Evolutionary conservation across 805 yeast genomes (phyloP).

Genomic region (Metschnikowia henanensis): DNA sequence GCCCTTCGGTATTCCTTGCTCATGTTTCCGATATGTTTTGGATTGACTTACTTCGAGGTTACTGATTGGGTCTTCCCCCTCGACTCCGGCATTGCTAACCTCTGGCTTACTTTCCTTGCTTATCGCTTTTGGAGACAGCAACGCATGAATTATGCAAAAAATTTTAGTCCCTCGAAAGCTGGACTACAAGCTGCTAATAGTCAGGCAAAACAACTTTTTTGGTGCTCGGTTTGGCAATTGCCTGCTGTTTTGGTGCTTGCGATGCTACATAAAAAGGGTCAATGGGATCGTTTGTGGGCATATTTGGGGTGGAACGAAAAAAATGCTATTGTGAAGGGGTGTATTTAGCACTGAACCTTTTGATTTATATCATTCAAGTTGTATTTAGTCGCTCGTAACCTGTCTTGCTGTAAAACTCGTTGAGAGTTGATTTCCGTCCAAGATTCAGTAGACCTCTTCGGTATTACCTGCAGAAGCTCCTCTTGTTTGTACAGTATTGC

Average conservation of each 20-base stretch:
- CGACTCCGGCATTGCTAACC: slow-evolving; percentile 83
- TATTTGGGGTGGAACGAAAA: slow-evolving; percentile 21
- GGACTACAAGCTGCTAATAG: slow-evolving; percentile 60
- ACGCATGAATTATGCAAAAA: slow-evolving; percentile 50
- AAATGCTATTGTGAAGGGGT: too few species aligned
- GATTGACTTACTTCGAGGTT: slow-evolving; percentile 71
- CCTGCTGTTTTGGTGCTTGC: slow-evolving; percentile 90
- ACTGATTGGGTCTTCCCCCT: slow-evolving; percentile 79
- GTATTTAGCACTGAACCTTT: too few species aligned
- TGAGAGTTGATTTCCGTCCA: too few species aligned
- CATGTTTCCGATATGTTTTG: slow-evolving; percentile 93
- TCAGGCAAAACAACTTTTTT: slow-evolving; percentile 82
- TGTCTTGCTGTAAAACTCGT: too few species aligned
- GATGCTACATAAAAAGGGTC: slow-evolving; percentile 92
- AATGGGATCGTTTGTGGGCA: slow-evolving; percentile 69
- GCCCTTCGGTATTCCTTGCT: slow-evolving; percentile 86
- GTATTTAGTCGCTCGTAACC: too few species aligned
- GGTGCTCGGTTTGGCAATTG: slow-evolving; percentile 93
- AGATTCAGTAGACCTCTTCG: too few species aligned
- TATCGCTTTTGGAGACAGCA: slow-evolving; percentile 87
- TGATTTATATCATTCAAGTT: too few species aligned
- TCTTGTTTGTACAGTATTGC: too few species aligned
- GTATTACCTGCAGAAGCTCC: too few species aligned
- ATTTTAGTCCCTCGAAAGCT: slow-evolving; percentile 47
- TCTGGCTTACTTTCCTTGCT: slow-evolving; percentile 82